Conservation (phyloP, 1,139 yeast species). For the Taphrina pruni region DNA sequence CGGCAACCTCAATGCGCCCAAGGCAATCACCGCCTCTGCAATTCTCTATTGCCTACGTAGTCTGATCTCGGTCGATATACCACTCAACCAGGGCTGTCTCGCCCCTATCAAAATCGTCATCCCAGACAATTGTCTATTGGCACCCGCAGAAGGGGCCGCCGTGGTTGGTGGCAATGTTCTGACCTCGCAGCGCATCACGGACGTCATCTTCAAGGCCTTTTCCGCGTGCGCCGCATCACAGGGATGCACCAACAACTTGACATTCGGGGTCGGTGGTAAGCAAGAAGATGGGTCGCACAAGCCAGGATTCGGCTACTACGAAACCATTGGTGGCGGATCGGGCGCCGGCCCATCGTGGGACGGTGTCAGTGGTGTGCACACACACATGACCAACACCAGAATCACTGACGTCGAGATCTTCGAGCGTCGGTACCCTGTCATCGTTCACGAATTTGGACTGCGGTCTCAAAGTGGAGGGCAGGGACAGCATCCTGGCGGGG, state of each 20-base stretch:
- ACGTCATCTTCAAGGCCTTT: constrained; percentile 76
- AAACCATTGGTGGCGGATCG: constrained; percentile 53
- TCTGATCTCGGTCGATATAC: constrained; percentile 76
- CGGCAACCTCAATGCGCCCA: constrained; percentile 66
- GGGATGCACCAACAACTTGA: constrained; percentile 68
- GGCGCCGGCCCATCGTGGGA: constrained; percentile 72
- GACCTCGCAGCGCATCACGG: constrained; percentile 82
- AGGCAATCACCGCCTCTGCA: constrained; percentile 68
- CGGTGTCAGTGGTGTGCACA: constrained; percentile 69
- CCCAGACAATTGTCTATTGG: constrained; percentile 70
- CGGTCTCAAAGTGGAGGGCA: constrained; percentile 64
- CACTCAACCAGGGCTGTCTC: constrained; percentile 83
- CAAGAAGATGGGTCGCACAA: constrained; percentile 52
- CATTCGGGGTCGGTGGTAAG: constrained; percentile 64
- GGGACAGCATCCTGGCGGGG: constrained; percentile 64
- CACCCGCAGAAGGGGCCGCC: constrained; percentile 78
- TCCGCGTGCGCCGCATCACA: constrained; percentile 79
- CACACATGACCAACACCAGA: constrained; percentile 74
- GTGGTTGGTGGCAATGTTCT: constrained; percentile 91
- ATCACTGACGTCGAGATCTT: constrained; percentile 73
- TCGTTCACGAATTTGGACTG: constrained; percentile 62
- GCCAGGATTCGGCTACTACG: constrained; percentile 71
- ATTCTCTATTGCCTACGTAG: constrained; percentile 77
- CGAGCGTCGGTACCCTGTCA: constrained; percentile 69
- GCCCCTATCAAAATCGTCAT: constrained; percentile 69